These are phyloP conservation scores for Alloteropsis angusta DNA, from an alignment of 202 grass and related monocot genomes.

Conservation along the genomic window DNA sequence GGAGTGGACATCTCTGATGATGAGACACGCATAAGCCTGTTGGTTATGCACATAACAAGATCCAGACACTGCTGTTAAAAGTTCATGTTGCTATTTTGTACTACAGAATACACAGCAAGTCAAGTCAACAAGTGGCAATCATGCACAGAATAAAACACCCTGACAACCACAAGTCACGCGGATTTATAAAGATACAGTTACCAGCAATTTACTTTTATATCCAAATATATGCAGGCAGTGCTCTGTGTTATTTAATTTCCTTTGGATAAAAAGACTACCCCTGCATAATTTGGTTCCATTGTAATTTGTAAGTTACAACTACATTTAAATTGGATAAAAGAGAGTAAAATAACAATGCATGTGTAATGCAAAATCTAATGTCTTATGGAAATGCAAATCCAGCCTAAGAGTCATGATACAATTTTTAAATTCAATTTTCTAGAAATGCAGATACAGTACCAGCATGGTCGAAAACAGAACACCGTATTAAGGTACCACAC, in stretches of 20 bases:
- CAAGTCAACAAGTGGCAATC: neutral
- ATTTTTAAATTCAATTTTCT: neutral
- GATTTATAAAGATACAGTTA: neutral
- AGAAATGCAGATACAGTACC: neutral
- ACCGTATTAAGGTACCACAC: neutral
- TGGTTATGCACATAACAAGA: neutral
- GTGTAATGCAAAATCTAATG: neutral
- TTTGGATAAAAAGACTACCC: neutral
- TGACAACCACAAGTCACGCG: neutral
- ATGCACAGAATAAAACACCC: neutral
- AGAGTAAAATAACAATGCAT: neutral
- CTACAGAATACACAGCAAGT: neutral
- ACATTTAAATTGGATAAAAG: neutral
- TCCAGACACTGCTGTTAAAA: constrained; percentile 4
- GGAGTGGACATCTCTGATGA: neutral
- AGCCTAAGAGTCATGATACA: neutral
- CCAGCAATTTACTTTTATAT: neutral
- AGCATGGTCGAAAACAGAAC: neutral
- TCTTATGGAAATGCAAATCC: neutral
- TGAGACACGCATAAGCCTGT: neutral
- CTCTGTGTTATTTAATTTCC: neutral
- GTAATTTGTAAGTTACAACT: neutral
- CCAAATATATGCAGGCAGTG: neutral
- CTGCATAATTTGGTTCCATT: neutral
- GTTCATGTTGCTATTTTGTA: neutral